phyloP scores from a whole-genome alignment of 2,329 filamentous ascomycete genomes.

The Colletotrichum endophyticum region DNA sequence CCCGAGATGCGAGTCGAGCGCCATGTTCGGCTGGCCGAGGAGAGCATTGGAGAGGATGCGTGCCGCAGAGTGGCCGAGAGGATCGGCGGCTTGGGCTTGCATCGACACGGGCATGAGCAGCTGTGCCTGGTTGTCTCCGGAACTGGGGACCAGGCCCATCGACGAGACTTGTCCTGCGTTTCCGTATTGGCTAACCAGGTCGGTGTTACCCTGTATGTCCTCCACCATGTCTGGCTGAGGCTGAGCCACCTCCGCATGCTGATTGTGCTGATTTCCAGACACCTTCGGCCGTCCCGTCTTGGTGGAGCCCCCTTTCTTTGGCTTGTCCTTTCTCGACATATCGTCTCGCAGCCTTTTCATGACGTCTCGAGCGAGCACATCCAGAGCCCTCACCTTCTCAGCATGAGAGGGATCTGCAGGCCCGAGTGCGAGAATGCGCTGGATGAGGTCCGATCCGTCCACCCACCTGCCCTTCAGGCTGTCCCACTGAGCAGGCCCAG shows the following conservation, averaged over 20 bases:
- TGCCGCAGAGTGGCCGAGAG: constrained; percentile 3
- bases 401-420: constrained; percentile 56
- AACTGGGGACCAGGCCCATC: constrained; percentile 9
- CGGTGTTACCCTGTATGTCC: not conserved
- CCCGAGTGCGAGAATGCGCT: constrained; percentile 55
- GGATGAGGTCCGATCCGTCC: constrained; percentile 58
- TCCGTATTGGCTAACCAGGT: constrained; percentile 5
- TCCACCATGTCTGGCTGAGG: constrained; percentile 17
- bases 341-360: constrained; percentile 79
- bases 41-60: constrained; percentile 8
- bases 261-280: not conserved
- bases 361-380: constrained; percentile 76
- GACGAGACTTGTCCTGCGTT: constrained; percentile 9
- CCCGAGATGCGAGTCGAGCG: constrained; percentile 39
- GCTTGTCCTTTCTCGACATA: constrained; percentile 57
- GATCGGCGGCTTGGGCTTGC: constrained; percentile 11
- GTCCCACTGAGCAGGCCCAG: constrained; percentile 74
- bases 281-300: not conserved
- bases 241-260: not conserved
- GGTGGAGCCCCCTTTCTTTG: constrained; percentile 15
- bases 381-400: constrained; percentile 68
- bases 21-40: constrained; percentile 20
- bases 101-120: constrained; percentile 15
- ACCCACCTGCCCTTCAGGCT: constrained; percentile 74
- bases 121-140: constrained; percentile 2